Percentiles rank a stretch among this genome's conserved stretches.
Evolutionary conservation across 176 grass and related monocot species (phyloP).

Genomic region (Paspalum vaginatum): DNA sequence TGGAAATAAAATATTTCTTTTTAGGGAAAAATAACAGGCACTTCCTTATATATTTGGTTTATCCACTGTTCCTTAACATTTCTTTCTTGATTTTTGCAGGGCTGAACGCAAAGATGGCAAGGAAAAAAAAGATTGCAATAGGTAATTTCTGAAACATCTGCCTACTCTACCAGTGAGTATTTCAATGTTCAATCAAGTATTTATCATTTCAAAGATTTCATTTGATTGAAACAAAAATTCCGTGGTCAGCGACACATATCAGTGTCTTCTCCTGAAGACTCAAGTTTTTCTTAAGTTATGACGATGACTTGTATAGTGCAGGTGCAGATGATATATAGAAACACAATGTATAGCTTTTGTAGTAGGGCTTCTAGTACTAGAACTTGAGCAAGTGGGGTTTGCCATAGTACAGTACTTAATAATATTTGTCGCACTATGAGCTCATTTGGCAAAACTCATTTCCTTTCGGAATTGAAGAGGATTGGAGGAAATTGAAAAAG

Average conservation of each 20-base stretch:
- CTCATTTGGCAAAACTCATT: too few relatives aligned
- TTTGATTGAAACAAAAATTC: background rate
- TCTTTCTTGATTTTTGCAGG: slow-evolving; percentile 28
- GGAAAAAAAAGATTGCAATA: background rate
- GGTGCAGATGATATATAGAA: too few relatives aligned
- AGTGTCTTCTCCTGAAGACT: background rate
- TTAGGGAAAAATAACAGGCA: background rate
- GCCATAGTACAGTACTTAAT: too few relatives aligned
- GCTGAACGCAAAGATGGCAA: background rate
- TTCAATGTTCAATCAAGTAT: background rate
- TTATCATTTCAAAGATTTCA: background rate
- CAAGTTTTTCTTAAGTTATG: too few relatives aligned
- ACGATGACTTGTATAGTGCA: too few relatives aligned
- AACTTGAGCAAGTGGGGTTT: too few relatives aligned
- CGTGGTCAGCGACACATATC: background rate
- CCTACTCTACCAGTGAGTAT: background rate
- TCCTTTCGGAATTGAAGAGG: too few relatives aligned
- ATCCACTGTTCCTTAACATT: background rate
- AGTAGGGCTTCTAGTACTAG: too few relatives aligned
- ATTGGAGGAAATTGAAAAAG: too few relatives aligned
- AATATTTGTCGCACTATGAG: too few relatives aligned
- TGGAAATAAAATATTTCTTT: background rate
- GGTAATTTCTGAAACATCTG: slow-evolving; percentile 32
- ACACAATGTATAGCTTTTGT: too few relatives aligned
- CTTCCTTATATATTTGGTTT: background rate